Base-by-base conservation (phyloP, 148 eudicot species). In the Dianthus caryophyllus region DNA sequence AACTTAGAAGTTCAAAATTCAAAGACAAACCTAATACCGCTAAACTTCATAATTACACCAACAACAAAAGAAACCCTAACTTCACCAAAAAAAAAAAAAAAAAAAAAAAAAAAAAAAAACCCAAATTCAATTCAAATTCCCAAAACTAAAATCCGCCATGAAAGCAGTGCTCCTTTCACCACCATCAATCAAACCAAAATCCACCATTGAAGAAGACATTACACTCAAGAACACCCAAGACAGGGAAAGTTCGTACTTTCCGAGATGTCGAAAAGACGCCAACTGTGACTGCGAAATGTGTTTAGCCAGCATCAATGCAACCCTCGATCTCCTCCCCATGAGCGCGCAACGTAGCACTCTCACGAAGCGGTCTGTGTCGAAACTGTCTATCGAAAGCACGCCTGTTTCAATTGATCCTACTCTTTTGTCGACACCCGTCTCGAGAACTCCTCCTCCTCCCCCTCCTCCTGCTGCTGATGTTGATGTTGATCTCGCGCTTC, bases 201-300 rank as follows among this genome's bases (percentile, higher is more conserved):
- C 21, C 61, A 50, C 21, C 4, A 11, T 14, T 5, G 47, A 25
- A 16, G 68, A 18, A 18, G 41, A 65, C 44, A 14, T 14, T 39
- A 64, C 26, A 9, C 2, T 56, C 47, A 12, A 29, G 72, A 3
- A 33, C 8, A 66, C 4, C 75, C 66, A 27, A 70, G 76, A 72
- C 64, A 72, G 8, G 54, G 31, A 57, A 56, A 88, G 79, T 75
- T 76, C 57, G 31, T 88, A 82, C 75, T 86, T 79, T 21, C 90
- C 87, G 5, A 79, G 79, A 12, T 89, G 96, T 53, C 79, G 86
- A 7, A 84, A 79, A 89, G 88, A 89, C 64, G 87, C 92, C 48
- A 83, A 85, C 15, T 89, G 96, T 58, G 69, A 38, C 36, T 89
- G 96, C 58, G 75, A 83, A 1, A 89, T 89, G 47, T 89, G 92